Evolutionary conservation across 306 rosid genomes (phyloP).

Genomic region (Prunus mira): DNA sequence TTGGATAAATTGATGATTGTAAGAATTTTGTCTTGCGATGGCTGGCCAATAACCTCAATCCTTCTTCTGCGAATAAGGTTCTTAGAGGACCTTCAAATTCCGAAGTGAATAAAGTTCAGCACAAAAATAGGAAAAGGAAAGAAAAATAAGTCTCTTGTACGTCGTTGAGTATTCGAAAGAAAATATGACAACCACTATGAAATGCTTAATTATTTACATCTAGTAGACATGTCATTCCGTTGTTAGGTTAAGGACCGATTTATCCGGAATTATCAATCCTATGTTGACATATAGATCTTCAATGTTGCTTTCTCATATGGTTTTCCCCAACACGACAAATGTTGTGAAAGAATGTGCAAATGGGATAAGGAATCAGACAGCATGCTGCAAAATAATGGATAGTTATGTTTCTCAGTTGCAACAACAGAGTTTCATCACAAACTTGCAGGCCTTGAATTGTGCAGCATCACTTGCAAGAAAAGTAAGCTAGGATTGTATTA

Average conservation of each 20-base stretch:
- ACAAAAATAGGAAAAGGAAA: background rate
- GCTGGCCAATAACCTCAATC: conserved; percentile 56
- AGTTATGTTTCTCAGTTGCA: conserved; percentile 57
- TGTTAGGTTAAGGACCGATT: background rate
- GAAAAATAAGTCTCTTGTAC: background rate
- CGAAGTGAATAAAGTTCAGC: conserved; percentile 60
- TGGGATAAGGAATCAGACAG: conserved; percentile 30
- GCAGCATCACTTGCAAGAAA: conserved; percentile 45
- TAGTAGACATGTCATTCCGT: background rate
- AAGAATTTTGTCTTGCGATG: conserved; percentile 50
- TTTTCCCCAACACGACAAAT: conserved; percentile 43
- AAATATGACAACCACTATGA: background rate
- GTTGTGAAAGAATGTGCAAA: conserved; percentile 47
- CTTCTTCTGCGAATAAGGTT: conserved; percentile 40
- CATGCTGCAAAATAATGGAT: conserved; percentile 55
- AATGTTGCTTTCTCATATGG: conserved; percentile 13
- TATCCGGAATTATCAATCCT: background rate
- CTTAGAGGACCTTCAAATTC: conserved; percentile 67
- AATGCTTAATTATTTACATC: conserved; percentile 7
- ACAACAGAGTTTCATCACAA: conserved; percentile 64
- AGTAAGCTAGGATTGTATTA: too few species aligned
- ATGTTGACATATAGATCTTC: conserved; percentile 29
- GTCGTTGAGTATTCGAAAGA: background rate
- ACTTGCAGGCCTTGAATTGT: conserved; percentile 71
- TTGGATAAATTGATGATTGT: conserved; percentile 41